Conservation (phyloP, 75 land plant genomes). For the Pinus tabuliformis region DNA sequence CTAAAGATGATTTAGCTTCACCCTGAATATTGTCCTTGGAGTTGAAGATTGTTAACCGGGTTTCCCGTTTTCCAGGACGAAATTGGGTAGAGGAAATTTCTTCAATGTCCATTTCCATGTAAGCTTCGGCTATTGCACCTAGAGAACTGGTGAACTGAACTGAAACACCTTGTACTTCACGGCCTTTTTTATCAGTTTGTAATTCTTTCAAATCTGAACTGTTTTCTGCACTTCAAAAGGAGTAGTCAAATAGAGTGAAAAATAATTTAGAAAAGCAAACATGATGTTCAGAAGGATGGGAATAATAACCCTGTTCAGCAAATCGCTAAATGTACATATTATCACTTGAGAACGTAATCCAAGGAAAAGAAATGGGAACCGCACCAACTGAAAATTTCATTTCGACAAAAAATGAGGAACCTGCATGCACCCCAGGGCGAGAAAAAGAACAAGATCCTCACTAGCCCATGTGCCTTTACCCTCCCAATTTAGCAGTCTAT, state of each 20-base stretch:
- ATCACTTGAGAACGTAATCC: too few species aligned
- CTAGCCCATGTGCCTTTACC: neutral
- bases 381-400: too few species aligned
- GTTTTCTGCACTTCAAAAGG: neutral
- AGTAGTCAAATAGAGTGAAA: neutral
- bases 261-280: neutral
- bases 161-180: neutral
- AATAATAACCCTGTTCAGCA: too few species aligned
- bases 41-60: neutral
- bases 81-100: neutral
- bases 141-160: neutral
- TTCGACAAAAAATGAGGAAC: neutral
- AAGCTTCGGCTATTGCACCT: conserved; percentile 7
- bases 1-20: neutral
- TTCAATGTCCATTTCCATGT: neutral
- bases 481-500: neutral
- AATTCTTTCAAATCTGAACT: neutral
- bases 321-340: too few species aligned
- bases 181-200: neutral
- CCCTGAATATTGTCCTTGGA: neutral
- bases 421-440: neutral
- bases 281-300: neutral
- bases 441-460: neutral
- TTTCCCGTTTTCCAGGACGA: neutral
- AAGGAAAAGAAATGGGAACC: too few species aligned